These are phyloP conservation scores for Podaxis rugospora DNA, from an alignment of 768 basidiomycete genomes.

Conservation along the genomic window DNA sequence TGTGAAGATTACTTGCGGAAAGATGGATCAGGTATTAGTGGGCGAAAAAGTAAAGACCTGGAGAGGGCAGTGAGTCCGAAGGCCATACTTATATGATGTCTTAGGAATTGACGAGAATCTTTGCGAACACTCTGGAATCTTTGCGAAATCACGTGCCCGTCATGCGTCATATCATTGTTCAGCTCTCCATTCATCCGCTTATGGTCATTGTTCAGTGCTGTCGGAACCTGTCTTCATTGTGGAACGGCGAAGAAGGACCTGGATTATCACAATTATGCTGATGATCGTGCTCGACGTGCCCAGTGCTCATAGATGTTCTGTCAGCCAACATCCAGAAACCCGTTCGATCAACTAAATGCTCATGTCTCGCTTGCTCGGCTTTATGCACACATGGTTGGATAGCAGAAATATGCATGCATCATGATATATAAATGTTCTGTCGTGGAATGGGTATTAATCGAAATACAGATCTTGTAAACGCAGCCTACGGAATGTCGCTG, in stretches of 20 bases:
- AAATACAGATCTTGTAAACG: conserved; percentile 10
- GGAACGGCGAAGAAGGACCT: background rate
- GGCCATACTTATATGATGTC: conserved; percentile 33
- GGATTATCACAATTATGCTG: conserved; percentile 16
- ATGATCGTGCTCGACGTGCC: background rate
- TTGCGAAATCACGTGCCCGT: conserved; percentile 31
- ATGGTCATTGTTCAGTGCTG: conserved; percentile 4
- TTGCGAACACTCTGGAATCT: conserved; percentile 44
- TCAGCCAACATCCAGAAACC: background rate
- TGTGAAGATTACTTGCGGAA: conserved; percentile 9
- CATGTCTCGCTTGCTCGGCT: too few relatives aligned
- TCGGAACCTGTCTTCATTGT: background rate
- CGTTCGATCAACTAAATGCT: too few relatives aligned
- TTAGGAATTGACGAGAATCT: conserved; percentile 38
- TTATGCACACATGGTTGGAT: background rate
- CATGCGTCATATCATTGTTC: conserved; percentile 18
- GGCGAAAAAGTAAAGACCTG: conserved; percentile 18
- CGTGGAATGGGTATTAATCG: background rate
- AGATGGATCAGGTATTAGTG: conserved; percentile 14
- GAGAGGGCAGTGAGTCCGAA: conserved; percentile 12
- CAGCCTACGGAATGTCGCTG: conserved; percentile 6
- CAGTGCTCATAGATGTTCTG: background rate
- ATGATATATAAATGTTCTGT: background rate
- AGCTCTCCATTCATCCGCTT: background rate
- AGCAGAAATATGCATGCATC: background rate